A percentile compares a stretch with the other conserved stretches of the same genome.
Conservation (phyloP, 2,329 filamentous ascomycete genomes). For the Tolypocladium inflatum region DNA sequence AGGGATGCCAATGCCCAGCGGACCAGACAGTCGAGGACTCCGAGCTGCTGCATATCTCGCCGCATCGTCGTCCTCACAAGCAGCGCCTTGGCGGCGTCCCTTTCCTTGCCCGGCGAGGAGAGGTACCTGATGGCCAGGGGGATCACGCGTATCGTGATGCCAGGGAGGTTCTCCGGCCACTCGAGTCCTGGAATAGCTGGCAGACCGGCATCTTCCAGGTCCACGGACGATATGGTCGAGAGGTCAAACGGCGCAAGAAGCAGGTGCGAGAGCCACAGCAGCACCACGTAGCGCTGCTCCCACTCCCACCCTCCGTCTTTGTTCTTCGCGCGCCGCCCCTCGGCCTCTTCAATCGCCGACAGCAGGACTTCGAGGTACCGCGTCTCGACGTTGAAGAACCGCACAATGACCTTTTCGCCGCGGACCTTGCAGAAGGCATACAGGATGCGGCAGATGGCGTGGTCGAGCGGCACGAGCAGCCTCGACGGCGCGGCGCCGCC, state of each 20-base stretch:
- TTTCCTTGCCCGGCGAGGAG: conserved; percentile 70
- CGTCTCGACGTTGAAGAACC: conserved; percentile 86
- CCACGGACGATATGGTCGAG: conserved; percentile 64
- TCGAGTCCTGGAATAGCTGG: conserved; percentile 36
- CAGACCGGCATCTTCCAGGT: conserved; percentile 35
- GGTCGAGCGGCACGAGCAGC: conserved; percentile 46
- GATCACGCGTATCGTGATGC: conserved; percentile 60
- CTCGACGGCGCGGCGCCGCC: conserved; percentile 19
- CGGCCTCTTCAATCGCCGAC: conserved; percentile 57
- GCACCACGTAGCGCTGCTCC: conserved; percentile 80
- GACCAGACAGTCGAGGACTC: conserved; percentile 58
- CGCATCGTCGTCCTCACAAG: conserved; percentile 76
- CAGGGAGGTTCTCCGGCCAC: conserved; percentile 54
- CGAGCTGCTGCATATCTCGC: conserved; percentile 75
- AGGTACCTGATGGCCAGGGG: conserved; percentile 65
- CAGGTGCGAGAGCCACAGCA: conserved; percentile 81
- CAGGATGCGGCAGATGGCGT: conserved; percentile 68
- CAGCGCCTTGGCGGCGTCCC: conserved; percentile 75
- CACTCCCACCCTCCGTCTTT: conserved; percentile 47
- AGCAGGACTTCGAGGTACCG: conserved; percentile 75
- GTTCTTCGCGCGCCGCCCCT: conserved; percentile 17
- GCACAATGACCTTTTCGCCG: conserved; percentile 83
- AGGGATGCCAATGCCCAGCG: conserved; percentile 61
- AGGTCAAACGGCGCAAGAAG: conserved; percentile 85
- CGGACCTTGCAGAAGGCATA: conserved; percentile 93